Evolutionary conservation across 2,329 filamentous ascomycete species (phyloP), one percentile per base, ranked within the genome.

Genomic region (Aspergillus eucalypticola): DNA sequence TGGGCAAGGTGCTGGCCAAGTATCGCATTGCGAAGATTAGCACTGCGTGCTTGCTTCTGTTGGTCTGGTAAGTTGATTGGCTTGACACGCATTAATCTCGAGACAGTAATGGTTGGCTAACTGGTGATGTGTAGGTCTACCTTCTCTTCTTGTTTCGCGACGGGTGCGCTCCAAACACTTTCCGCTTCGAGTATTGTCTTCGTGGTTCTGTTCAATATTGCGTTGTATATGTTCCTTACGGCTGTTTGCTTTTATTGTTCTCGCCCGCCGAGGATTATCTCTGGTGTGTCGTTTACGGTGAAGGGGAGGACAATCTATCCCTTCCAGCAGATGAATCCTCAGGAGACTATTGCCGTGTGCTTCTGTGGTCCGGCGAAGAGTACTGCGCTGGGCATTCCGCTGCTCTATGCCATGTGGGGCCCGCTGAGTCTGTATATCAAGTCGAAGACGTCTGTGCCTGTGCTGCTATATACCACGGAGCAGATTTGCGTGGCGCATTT

Each of bases 351-450:
- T 53, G 88, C 89, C 0, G 84, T 90, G 13, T 90, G 88, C 66
- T 91, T 91, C 73, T 90, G 88, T 67, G 87, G 86, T 25, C 88
- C 89, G 0, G 88, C 88, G 13, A 92, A 92, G 74, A 90, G 88
- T 2, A 88, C 88, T 1, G 87, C 85, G 2, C 79, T 91, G 59
- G 88, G 88, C 0, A 88, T 91, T 7, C 89, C 89, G 0, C 71
- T 91, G 27, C 82, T 86, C 54, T 84, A 85, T 32, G 84, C 88
- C 60, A 90, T 91, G 84, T 91, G 73, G 69, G 57, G 66, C 3
- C 69, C 69, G 2, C 56, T 76, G 27, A 71, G 75, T 54, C 61
- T 76, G 5, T 73, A 67, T 32, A 64, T 68, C 25, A 75, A 76
- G 60, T 73, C 75, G 2, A 76, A 73, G 55, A 75, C 73, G 2